Evolutionary conservation across 73 alveolate genomes (phyloP).

Genomic region (Paraurostyla sp.): DNA sequence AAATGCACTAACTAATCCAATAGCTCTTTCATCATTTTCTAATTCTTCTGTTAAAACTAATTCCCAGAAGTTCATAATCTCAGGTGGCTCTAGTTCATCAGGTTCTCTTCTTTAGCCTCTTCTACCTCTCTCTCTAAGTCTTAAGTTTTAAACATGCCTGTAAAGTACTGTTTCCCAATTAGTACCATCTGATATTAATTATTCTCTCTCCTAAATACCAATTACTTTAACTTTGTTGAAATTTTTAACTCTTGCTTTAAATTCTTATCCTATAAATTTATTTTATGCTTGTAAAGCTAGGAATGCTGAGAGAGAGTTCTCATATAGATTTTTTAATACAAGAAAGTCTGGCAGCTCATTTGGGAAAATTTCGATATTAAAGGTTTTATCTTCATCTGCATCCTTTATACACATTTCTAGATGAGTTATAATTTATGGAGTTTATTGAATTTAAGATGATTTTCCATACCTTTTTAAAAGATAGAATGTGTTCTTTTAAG

Average conservation of each 20-base stretch:
- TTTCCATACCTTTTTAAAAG: conserved; percentile 40
- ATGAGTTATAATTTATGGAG: not conserved
- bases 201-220: conserved; percentile 13
- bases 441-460: not conserved
- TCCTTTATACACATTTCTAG: not conserved
- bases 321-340: conserved; percentile 25
- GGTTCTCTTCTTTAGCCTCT: conserved; percentile 10
- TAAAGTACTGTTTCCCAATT: conserved; percentile 45
- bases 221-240: not conserved
- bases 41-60: not conserved
- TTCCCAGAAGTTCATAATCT: conserved; percentile 55
- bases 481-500: conserved; percentile 14
- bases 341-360: conserved; percentile 55
- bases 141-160: not conserved
- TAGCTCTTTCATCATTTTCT: not conserved
- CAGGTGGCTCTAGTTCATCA: conserved; percentile 9
- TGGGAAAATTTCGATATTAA: conserved; percentile 34
- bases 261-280: not conserved
- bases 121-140: conserved; percentile 45
- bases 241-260: not conserved
- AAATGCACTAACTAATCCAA: not conserved
- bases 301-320: not conserved
- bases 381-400: not conserved
- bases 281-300: not conserved
- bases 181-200: not conserved